Conservation (phyloP, 2,329 filamentous ascomycete species). For the Lithohypha guttulata region DNA sequence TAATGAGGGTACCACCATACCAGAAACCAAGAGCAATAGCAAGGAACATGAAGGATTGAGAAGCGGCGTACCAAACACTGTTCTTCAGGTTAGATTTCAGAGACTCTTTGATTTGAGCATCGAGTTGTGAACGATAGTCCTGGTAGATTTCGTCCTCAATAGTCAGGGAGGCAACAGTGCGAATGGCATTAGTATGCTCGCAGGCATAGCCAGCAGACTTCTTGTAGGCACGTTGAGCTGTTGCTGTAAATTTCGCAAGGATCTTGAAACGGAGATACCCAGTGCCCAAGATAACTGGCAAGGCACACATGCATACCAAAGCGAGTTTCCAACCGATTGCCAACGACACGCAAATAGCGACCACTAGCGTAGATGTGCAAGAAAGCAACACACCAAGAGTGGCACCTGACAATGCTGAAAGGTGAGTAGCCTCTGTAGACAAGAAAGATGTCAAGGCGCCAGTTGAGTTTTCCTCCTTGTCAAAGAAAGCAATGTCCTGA, state of each 20-base stretch:
- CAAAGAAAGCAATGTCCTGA: slow-evolving; percentile 88
- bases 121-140: slow-evolving; percentile 59
- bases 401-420: slow-evolving; percentile 76
- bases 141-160: slow-evolving; percentile 69
- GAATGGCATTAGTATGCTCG: slow-evolving; percentile 86
- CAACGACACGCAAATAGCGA: slow-evolving; percentile 59
- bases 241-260: slow-evolving; percentile 65
- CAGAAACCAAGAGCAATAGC: slow-evolving; percentile 84
- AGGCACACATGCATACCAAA: slow-evolving; percentile 66
- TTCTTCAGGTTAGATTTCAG: slow-evolving; percentile 65
- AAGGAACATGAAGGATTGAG: slow-evolving; percentile 74
- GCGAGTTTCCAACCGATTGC: slow-evolving; percentile 79
- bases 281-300: slow-evolving; percentile 66
- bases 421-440: slow-evolving; percentile 77
- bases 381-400: slow-evolving; percentile 80
- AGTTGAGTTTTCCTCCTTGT: slow-evolving; percentile 76
- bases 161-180: slow-evolving; percentile 83
- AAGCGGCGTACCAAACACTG: slow-evolving; percentile 68
- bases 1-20: slow-evolving; percentile 75
- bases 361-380: slow-evolving; percentile 66
- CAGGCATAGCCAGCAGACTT: slow-evolving; percentile 77
- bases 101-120: slow-evolving; percentile 54
- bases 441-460: slow-evolving; percentile 82
- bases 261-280: slow-evolving; percentile 85
- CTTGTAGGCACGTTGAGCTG: slow-evolving; percentile 70